Percentiles rank a stretch among this genome's conserved stretches.
Conservation (phyloP, 2,329 filamentous ascomycete genomes). For the Aspergillus pseudoglaucus region DNA sequence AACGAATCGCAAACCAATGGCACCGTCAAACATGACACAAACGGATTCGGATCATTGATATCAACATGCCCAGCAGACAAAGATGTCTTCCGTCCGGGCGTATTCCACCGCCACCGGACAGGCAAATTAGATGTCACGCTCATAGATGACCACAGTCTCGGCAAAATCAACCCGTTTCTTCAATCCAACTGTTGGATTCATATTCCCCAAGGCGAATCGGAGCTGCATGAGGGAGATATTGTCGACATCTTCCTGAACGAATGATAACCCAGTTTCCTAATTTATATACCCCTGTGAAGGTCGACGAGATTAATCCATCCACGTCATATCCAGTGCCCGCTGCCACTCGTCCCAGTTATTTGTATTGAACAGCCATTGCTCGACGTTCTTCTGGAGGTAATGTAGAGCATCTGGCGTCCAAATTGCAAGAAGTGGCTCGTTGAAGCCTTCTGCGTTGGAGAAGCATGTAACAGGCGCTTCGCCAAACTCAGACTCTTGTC, state of each 20-base stretch:
- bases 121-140: constrained; percentile 5
- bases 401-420: constrained; percentile 28
- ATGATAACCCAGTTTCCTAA: not conserved
- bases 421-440: constrained; percentile 32
- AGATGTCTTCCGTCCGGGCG: constrained; percentile 8
- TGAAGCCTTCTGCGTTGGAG: constrained; percentile 19
- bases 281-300: too few relatives aligned
- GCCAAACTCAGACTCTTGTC: constrained; percentile 15
- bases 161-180: constrained; percentile 18
- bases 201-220: constrained; percentile 9
- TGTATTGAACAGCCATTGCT: constrained; percentile 16
- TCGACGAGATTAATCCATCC: too few relatives aligned
- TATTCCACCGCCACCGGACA: not conserved
- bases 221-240: constrained; percentile 8
- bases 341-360: constrained; percentile 39
- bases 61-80: constrained; percentile 2
- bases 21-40: not conserved
- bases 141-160: constrained; percentile 14
- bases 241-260: constrained; percentile 8
- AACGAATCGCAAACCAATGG: not conserved
- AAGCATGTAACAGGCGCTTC: constrained; percentile 30
- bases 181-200: constrained; percentile 20
- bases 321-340: constrained; percentile 31
- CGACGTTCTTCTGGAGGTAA: constrained; percentile 14
- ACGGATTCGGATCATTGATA: not conserved